Evolutionary conservation across 1,284 basidiomycete genomes (phyloP), one percentile per base, ranked within the genome.

Genomic region (Rhodotorula sp.): DNA sequence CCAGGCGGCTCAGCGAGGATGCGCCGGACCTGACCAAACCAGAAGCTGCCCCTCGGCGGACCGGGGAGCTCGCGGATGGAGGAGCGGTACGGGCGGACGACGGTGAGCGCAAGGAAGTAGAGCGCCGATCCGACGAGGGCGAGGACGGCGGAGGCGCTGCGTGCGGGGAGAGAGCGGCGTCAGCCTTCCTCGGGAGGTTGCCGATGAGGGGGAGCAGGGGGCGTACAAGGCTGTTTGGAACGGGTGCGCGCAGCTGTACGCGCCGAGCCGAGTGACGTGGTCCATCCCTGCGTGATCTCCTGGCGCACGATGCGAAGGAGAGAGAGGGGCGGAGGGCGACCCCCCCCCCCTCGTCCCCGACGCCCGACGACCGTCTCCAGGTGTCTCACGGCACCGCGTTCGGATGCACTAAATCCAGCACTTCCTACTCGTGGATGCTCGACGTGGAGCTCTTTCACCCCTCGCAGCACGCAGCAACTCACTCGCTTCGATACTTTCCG

Each of bases 1-100:
- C 88, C 83, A 60, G 84, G 81, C 27, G 82, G 87, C 79, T 88
- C 88, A 73, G 86, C 85, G 78, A 86, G 84, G 79, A 88, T 84
- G 72, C 85, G 83, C 55, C 81, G 81, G 44, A 88, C 83, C 79
- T 88, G 87, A 13, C 87, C 87, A 76, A 85, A 81, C 79, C 88
- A 83, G 78, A 86, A 82, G 0, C 85, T 86, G 0, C 81, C 82
- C 2, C 79, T 80, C 0, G 80, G 79, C 1, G 84, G 84, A 0
- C 82, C 81, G 0, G 80, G 82, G 22, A 86, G 81, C 46, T 79
- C 76, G 27, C 81, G 81, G 22, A 85, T 79, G 3, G 84, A 81
- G 0, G 84, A 85, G n/a, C 36, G 17, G n/a, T 21, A 36, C 7
- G 71, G 69, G 37, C 44, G 41, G 36, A 71, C 21, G 61, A 75